Conservation (phyloP, 176 grass and related monocot species). For the Aegilops tauschii region DNA sequence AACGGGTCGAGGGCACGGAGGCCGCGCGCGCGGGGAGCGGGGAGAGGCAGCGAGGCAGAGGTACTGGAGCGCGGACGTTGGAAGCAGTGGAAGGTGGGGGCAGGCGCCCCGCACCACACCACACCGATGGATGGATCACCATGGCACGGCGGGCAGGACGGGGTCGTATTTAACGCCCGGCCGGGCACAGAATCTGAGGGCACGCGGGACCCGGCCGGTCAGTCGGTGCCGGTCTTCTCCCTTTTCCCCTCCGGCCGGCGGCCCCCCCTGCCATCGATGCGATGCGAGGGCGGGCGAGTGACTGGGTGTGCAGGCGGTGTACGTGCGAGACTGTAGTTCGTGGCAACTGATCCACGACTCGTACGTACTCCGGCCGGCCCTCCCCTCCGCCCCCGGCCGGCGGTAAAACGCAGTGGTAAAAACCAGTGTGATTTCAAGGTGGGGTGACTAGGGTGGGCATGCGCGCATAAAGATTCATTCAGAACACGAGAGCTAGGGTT, state of each 20-base stretch:
- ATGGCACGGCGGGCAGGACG: not conserved
- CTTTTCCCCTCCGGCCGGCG: not conserved
- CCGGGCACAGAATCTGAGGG: slow-evolving; percentile 50
- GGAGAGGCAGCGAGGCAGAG: not conserved
- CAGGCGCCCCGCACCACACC: not conserved
- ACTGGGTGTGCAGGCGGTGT: slow-evolving; percentile 12
- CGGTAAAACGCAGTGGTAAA: not conserved
- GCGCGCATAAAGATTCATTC: no score
- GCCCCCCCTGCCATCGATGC: not conserved
- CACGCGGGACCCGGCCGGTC: not conserved
- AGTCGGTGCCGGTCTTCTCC: not conserved
- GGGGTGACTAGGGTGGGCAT: no score
- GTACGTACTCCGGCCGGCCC: not conserved
- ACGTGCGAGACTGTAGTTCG: slow-evolving; percentile 31
- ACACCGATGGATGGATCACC: no score
- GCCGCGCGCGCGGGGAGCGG: not conserved
- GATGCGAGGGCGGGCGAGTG: not conserved
- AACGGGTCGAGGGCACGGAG: not conserved
- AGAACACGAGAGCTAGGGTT: no score
- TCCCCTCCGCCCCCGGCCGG: not conserved
- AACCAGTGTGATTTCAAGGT: no score
- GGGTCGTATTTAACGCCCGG: slow-evolving; percentile 10
- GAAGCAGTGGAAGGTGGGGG: slow-evolving; percentile 21
- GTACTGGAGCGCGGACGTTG: slow-evolving; percentile 40
- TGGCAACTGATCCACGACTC: slow-evolving; percentile 15